These are phyloP conservation scores for Rhododendron kiyosumense DNA, from an alignment of 148 eudicot genomes.

Conservation along the genomic window DNA sequence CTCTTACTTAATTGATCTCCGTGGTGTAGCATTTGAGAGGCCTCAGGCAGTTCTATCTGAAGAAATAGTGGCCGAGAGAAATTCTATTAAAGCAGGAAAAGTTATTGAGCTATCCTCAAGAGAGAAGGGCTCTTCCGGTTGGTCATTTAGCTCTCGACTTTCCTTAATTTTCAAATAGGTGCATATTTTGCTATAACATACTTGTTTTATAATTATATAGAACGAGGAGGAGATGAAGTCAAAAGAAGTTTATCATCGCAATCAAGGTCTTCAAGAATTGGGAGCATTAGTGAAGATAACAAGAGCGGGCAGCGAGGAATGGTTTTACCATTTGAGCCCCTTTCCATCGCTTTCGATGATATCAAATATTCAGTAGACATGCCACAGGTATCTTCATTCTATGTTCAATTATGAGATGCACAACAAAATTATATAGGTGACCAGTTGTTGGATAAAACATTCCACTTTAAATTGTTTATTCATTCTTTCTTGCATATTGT, in stretches of 20 bases:
- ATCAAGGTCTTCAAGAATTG: slow-evolving; percentile 12
- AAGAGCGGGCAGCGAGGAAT: slow-evolving; percentile 45
- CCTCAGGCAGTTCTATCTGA: background rate
- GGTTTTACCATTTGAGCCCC: slow-evolving; percentile 81
- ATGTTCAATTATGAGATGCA: no score
- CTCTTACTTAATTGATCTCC: background rate
- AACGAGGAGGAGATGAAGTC: slow-evolving; percentile 25
- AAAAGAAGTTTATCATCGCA: slow-evolving; percentile 21
- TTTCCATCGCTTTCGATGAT: slow-evolving; percentile 65
- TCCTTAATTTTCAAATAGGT: background rate
- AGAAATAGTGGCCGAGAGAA: background rate
- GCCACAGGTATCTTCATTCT: slow-evolving; percentile 54
- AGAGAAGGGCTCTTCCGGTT: slow-evolving; percentile 6
- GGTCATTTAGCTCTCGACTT: background rate
- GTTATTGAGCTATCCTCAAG: background rate
- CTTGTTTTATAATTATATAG: slow-evolving; percentile 20
- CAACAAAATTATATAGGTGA: background rate
- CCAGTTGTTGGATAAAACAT: background rate
- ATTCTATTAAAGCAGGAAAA: background rate
- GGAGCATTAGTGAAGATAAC: slow-evolving; percentile 10
- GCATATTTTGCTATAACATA: background rate
- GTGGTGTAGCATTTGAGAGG: background rate
- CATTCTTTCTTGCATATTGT: background rate
- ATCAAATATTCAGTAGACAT: slow-evolving; percentile 72
- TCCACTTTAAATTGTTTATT: background rate